Evolutionary conservation across 257 asterid species (phyloP).

Genomic region (Dorcoceras hygrometricum): DNA sequence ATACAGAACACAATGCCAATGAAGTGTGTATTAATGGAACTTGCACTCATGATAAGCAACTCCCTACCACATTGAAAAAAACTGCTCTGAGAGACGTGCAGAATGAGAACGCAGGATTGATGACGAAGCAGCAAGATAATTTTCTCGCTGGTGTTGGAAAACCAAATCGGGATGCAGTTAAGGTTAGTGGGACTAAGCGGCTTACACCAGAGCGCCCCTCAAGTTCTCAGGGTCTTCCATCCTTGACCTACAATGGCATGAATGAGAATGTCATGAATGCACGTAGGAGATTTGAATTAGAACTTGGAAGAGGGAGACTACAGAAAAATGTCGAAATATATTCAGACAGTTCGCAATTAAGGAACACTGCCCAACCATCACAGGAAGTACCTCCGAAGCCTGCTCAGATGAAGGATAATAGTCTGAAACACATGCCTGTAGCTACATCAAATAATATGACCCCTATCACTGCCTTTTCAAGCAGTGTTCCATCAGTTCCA

Average conservation of each 20-base stretch:
- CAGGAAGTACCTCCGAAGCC: conserved; percentile 43
- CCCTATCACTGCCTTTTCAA: conserved; percentile 38
- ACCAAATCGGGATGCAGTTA: conserved; percentile 47
- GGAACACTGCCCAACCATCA: conserved; percentile 36
- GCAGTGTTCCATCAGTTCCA: conserved; percentile 47
- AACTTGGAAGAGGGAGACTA: conserved; percentile 72
- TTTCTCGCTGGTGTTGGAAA: conserved; percentile 43
- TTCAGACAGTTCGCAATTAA: conserved; percentile 42
- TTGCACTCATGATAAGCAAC: conserved; percentile 50
- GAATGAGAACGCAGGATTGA: conserved; percentile 52
- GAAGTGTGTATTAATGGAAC: conserved; percentile 38
- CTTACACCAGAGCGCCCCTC: conserved; percentile 78
- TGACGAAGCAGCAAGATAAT: conserved; percentile 46
- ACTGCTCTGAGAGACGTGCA: conserved; percentile 86
- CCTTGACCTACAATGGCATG: conserved; percentile 44
- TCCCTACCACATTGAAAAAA: conserved; percentile 44
- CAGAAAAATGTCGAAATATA: conserved; percentile 51
- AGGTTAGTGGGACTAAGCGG: conserved; percentile 72
- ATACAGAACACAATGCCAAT: conserved; percentile 38
- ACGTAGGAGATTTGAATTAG: conserved; percentile 83
- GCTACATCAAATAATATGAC: conserved; percentile 35
- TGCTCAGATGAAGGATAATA: conserved; percentile 38
- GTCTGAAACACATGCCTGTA: conserved; percentile 32
- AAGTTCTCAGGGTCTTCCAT: conserved; percentile 46
- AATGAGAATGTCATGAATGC: conserved; percentile 81